Evolutionary conservation across 305 asterid species (phyloP).

Genomic region (Fraxinus xanthoxyloides): DNA sequence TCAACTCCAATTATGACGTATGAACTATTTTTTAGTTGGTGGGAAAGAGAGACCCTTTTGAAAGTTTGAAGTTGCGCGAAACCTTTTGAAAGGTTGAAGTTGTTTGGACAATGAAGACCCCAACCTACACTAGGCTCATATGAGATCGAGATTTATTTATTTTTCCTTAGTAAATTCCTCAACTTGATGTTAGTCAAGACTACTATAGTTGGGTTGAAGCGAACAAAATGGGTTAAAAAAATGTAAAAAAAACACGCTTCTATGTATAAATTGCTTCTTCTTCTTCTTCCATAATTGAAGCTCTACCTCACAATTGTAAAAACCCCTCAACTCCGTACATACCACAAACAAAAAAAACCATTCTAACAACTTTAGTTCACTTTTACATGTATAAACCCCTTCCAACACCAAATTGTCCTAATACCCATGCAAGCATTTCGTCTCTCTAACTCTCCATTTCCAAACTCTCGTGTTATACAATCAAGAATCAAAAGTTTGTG

Average conservation of each 20-base stretch:
- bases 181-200: neutral
- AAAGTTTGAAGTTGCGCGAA: too few relatives aligned
- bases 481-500: neutral
- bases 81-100: too few relatives aligned
- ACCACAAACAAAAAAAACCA: constrained; percentile 24
- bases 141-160: neutral
- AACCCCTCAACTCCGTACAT: neutral
- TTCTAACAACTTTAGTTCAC: constrained; percentile 12
- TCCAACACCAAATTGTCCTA: neutral
- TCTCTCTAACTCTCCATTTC: neutral
- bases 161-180: neutral
- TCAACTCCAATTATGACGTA: too few relatives aligned
- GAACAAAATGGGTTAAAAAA: neutral
- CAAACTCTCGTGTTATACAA: neutral
- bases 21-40: too few relatives aligned
- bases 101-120: too few relatives aligned
- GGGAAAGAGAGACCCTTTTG: too few relatives aligned
- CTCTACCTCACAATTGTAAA: neutral
- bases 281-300: neutral
- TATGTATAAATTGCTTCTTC: neutral
- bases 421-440: constrained; percentile 12
- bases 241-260: neutral
- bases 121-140: too few relatives aligned
- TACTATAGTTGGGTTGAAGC: neutral
- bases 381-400: constrained; percentile 30